A percentile compares a stretch with the other conserved stretches of the same genome.
These are phyloP conservation scores for Globisporangium cylindrosporum DNA, from an alignment of 352 stramenopile genomes.

Conservation along the genomic window DNA sequence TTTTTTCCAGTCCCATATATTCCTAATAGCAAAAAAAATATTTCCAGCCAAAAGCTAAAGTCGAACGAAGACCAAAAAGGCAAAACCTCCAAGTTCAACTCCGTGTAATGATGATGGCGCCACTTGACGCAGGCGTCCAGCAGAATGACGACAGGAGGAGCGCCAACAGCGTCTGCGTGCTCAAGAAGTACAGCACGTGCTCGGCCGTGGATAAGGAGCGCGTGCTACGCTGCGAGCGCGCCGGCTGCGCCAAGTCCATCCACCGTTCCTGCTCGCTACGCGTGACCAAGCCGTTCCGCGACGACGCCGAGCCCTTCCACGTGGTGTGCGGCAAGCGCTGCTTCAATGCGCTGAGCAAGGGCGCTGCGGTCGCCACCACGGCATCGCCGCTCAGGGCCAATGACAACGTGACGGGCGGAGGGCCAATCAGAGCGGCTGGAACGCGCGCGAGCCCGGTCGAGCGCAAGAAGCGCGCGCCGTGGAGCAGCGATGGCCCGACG, in stretches of 20 bases:
- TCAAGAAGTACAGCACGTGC: constrained; percentile 21
- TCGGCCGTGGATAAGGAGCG: constrained; percentile 4
- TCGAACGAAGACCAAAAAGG: neutral
- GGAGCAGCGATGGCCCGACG: constrained; percentile 18
- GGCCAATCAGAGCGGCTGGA: neutral
- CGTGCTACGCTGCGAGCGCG: constrained; percentile 17
- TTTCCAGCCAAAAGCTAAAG: neutral
- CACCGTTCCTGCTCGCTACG: constrained; percentile 19
- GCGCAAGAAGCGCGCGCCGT: constrained; percentile 21
- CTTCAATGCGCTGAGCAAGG: constrained; percentile 17
- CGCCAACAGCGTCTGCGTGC: constrained; percentile 8
- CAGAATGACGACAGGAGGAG: no score
- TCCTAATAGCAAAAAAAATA: neutral
- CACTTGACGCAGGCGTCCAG: neutral
- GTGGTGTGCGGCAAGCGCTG: constrained; percentile 23
- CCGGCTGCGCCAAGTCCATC: constrained; percentile 15
- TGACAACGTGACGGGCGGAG: no score
- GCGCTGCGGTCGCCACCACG: neutral
- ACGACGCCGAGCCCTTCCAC: constrained; percentile 1
- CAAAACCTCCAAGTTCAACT: neutral
- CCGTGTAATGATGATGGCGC: neutral
- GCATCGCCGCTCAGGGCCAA: neutral
- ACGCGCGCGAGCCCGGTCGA: neutral
- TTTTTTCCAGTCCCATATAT: neutral
- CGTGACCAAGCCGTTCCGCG: constrained; percentile 17